These are phyloP conservation scores for Urtica urens DNA, from an alignment of 306 rosid species.

Conservation along the genomic window DNA sequence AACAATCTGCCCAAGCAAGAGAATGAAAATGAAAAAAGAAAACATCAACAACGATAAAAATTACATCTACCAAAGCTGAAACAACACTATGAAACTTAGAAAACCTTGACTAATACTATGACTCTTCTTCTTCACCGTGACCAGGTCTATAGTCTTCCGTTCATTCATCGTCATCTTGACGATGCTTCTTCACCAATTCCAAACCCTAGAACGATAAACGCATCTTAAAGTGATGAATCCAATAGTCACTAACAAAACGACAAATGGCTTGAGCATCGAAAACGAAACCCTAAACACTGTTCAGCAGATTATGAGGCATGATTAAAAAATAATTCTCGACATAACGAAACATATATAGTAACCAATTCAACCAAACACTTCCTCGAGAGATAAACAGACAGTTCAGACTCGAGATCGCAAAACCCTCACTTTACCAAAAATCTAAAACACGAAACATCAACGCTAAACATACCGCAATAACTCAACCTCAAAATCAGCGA, in stretches of 20 bases:
- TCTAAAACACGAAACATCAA: background rate
- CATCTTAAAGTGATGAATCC: constrained; percentile 17
- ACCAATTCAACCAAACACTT: background rate
- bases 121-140: too few species aligned
- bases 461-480: background rate
- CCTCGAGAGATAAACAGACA: constrained; percentile 5
- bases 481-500: background rate
- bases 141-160: too few species aligned
- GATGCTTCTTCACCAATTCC: too few species aligned
- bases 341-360: background rate
- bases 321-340: too few species aligned
- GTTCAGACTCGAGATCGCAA: constrained; percentile 7
- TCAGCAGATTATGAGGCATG: too few species aligned
- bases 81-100: too few species aligned
- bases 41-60: constrained; percentile 1
- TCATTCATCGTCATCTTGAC: too few species aligned
- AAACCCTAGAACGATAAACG: too few species aligned
- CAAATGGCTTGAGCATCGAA: too few species aligned
- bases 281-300: too few species aligned
- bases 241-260: too few species aligned
- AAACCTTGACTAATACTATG: too few species aligned
- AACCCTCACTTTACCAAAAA: constrained; percentile 1
- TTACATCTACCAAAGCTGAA: background rate
- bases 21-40: background rate
- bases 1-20: constrained; percentile 26